Evolutionary conservation across 495 filamentous ascomycete genomes (phyloP).

Genomic region (Lentithecium fluviatile): DNA sequence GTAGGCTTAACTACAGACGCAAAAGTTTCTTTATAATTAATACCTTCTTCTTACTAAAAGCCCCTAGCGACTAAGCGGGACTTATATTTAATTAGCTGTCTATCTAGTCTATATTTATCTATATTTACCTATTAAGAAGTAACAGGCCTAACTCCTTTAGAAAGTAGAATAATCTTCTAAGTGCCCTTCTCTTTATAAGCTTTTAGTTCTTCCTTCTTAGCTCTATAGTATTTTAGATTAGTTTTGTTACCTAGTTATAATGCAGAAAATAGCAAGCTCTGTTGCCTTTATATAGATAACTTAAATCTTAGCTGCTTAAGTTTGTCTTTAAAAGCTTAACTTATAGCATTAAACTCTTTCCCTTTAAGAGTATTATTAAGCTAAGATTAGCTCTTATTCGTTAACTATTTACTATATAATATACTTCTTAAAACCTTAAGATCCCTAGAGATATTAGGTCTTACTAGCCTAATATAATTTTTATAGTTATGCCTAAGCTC

Average conservation of each 20-base stretch:
- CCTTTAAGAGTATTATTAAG: too few species aligned
- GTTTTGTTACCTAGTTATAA: neutral
- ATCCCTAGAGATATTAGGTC: neutral
- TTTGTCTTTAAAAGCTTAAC: too few species aligned
- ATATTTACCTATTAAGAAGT: slow-evolving; percentile 32
- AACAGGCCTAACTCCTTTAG: neutral
- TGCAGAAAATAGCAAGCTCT: neutral
- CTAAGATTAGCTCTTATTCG: too few species aligned
- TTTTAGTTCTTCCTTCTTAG: neutral
- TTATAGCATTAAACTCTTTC: too few species aligned
- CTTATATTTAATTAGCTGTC: slow-evolving; percentile 40
- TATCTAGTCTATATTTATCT: slow-evolving; percentile 37
- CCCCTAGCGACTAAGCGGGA: slow-evolving; percentile 40
- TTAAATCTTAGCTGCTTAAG: too few species aligned
- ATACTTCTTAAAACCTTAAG: too few species aligned
- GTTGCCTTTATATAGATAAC: neutral
- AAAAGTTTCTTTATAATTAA: slow-evolving; percentile 48
- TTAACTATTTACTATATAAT: too few species aligned
- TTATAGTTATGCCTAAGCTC: neutral
- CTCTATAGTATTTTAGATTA: neutral
- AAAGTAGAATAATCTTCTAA: neutral
- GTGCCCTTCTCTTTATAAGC: neutral
- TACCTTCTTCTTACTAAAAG: slow-evolving; percentile 40
- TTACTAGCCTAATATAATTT: neutral
- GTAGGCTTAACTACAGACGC: slow-evolving; percentile 46